These are phyloP conservation scores for Podospora pseudoanserina DNA, from an alignment of 495 filamentous ascomycete genomes.

Conservation along the genomic window DNA sequence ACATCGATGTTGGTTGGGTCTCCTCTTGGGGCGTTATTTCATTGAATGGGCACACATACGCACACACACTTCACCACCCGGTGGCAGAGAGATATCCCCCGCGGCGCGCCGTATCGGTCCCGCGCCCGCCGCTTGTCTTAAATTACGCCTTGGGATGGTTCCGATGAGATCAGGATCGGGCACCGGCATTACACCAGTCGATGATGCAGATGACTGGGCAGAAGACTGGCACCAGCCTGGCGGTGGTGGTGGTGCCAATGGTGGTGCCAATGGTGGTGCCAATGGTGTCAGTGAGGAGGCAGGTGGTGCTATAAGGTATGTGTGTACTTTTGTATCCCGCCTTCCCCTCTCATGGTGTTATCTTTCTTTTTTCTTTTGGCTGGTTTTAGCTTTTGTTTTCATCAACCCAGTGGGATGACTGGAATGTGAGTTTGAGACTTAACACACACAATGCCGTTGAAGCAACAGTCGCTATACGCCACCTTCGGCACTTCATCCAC, in stretches of 20 bases:
- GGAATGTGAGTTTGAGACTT: neutral
- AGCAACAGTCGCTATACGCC: slow-evolving; percentile 14
- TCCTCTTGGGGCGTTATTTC: neutral
- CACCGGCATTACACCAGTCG: neutral
- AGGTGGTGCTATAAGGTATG: slow-evolving; percentile 4
- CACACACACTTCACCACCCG: neutral
- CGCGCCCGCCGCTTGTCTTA: slow-evolving; percentile 5
- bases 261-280: neutral
- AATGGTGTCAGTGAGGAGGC: neutral
- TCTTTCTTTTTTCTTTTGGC: neutral
- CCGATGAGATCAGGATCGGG: slow-evolving; percentile 15
- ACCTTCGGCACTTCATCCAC: slow-evolving; percentile 19
- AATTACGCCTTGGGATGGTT: slow-evolving; percentile 22
- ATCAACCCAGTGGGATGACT: neutral
- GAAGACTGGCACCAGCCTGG: neutral
- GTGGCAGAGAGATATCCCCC: neutral
- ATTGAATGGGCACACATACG: neutral
- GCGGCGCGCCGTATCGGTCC: slow-evolving; percentile 2
- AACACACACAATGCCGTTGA: slow-evolving; percentile 12
- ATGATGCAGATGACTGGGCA: neutral
- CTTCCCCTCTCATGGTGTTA: neutral
- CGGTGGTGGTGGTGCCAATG: neutral
- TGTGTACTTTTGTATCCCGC: neutral
- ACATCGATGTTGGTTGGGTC: neutral
- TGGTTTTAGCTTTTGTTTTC: neutral